phyloP scores from a whole-genome alignment of 2,329 filamentous ascomycete species.

The Ceratocystis huliohia region DNA sequence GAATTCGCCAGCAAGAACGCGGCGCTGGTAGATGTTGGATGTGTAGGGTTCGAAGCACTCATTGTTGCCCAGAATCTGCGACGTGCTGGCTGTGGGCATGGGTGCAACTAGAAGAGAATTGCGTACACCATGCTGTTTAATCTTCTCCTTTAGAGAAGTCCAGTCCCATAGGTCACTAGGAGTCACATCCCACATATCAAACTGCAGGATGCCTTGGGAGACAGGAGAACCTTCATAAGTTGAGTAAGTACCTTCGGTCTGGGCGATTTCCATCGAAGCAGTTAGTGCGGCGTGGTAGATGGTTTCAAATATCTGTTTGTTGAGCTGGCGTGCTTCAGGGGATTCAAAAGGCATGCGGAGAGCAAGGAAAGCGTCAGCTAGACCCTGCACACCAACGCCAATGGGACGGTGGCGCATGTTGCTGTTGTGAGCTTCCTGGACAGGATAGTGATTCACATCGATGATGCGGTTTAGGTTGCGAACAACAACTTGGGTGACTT shows the following conservation, averaged over 20 bases:
- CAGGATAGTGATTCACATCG: conserved; percentile 97
- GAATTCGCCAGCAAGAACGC: conserved; percentile 96
- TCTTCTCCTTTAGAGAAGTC: conserved; percentile 74
- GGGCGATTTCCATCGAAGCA: conserved; percentile 74
- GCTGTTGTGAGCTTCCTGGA: conserved; percentile 82
- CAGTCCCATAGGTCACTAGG: conserved; percentile 96
- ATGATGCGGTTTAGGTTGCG: conserved; percentile 93
- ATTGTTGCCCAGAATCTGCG: conserved; percentile 96
- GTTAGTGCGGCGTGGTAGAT: conserved; percentile 95
- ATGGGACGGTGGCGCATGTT: conserved; percentile 96
- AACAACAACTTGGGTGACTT: conserved; percentile 82
- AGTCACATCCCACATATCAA: conserved; percentile 95
- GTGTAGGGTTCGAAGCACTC: conserved; percentile 99
- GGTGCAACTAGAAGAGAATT: conserved; percentile 92
- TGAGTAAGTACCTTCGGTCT: conserved; percentile 70
- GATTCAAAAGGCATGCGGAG: conserved; percentile 96
- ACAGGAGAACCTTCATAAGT: conserved; percentile 89
- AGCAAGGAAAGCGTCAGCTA: conserved; percentile 95
- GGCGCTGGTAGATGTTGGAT: conserved; percentile 98
- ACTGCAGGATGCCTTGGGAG: conserved; percentile 91
- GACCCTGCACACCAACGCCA: conserved; percentile 91
- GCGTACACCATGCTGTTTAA: conserved; percentile 83
- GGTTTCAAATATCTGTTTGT: conserved; percentile 98
- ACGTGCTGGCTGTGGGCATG: conserved; percentile 96
- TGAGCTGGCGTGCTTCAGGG: conserved; percentile 80